Percentiles rank a stretch among this genome's conserved stretches.
phyloP scores from a whole-genome alignment of 2,329 filamentous ascomycete species.

The Saccharata proteae region DNA sequence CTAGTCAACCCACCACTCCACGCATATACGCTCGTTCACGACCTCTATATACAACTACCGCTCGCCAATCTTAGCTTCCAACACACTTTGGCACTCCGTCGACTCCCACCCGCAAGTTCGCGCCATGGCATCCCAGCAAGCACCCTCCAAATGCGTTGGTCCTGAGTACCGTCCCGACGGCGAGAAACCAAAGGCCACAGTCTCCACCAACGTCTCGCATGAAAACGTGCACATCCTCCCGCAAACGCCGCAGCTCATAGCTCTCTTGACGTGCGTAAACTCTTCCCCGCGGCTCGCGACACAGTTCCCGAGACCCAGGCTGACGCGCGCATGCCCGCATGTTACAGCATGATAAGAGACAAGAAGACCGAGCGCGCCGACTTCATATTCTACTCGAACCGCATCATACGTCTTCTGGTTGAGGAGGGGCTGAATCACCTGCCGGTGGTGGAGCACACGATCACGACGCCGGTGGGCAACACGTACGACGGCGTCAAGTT shows the following conservation, averaged over 20 bases:
- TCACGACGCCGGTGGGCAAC: constrained; percentile 83
- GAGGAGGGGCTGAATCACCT: constrained; percentile 97
- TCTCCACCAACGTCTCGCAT: constrained; percentile 69
- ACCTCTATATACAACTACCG: too few species aligned
- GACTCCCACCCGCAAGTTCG: too few species aligned
- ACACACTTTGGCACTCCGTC: too few species aligned
- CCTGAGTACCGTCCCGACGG: constrained; percentile 64
- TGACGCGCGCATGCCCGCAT: background rate
- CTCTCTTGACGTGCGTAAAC: constrained; percentile 88
- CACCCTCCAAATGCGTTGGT: constrained; percentile 54
- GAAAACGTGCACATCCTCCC: constrained; percentile 83
- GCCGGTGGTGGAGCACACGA: constrained; percentile 74
- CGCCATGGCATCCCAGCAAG: constrained; percentile 21
- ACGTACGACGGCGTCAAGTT: constrained; percentile 87
- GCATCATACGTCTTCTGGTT: constrained; percentile 90
- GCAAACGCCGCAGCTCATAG: constrained; percentile 94
- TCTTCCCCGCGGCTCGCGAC: background rate
- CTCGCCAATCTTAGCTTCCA: too few species aligned
- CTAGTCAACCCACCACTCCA: too few species aligned
- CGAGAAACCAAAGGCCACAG: constrained; percentile 75
- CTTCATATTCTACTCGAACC: constrained; percentile 98
- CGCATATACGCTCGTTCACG: too few species aligned
- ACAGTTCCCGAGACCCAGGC: background rate
- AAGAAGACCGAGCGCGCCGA: constrained; percentile 81
- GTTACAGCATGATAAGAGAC: constrained; percentile 78